A percentile compares a stretch with the other conserved stretches of the same genome.
phyloP scores from a whole-genome alignment of 352 stramenopile species.

The Aphanomyces euteiches region DNA sequence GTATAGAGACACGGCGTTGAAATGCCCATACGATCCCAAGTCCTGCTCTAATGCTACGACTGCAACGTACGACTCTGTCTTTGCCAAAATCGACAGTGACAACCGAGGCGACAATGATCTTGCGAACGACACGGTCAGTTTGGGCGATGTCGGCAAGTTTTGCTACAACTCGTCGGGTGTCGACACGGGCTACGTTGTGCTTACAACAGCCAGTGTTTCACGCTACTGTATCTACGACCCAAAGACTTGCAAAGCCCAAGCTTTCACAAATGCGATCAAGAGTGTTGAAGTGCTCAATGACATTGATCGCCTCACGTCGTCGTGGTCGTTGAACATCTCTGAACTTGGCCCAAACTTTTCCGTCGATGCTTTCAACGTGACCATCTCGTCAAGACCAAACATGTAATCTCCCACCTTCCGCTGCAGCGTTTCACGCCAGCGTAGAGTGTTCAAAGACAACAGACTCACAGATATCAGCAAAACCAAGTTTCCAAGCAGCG shows the following conservation, averaged over 20 bases:
- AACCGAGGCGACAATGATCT: not conserved
- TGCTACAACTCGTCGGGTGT: not conserved
- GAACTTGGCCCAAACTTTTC: not conserved
- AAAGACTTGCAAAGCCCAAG: not conserved
- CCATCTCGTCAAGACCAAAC: not conserved
- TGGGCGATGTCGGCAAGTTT: not conserved
- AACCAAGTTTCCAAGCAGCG: constrained; percentile 3
- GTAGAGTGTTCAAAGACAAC: not conserved
- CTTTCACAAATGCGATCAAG: not conserved
- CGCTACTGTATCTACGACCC: not conserved
- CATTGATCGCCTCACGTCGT: not conserved
- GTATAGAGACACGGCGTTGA: not conserved
- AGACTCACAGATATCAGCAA: not conserved
- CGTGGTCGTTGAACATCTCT: not conserved
- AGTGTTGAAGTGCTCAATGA: not conserved
- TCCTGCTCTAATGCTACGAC: not conserved
- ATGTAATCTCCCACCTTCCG: too few relatives aligned
- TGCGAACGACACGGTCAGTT: not conserved
- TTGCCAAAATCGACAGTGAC: not conserved
- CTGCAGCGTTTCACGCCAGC: too few relatives aligned
- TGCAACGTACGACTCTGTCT: not conserved
- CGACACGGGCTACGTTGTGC: not conserved
- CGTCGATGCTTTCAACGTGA: constrained; percentile 3
- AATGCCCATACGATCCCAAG: not conserved
- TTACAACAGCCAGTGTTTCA: not conserved